Conservation (phyloP, 2,329 filamentous ascomycete genomes). For the Fusarium albidum region DNA sequence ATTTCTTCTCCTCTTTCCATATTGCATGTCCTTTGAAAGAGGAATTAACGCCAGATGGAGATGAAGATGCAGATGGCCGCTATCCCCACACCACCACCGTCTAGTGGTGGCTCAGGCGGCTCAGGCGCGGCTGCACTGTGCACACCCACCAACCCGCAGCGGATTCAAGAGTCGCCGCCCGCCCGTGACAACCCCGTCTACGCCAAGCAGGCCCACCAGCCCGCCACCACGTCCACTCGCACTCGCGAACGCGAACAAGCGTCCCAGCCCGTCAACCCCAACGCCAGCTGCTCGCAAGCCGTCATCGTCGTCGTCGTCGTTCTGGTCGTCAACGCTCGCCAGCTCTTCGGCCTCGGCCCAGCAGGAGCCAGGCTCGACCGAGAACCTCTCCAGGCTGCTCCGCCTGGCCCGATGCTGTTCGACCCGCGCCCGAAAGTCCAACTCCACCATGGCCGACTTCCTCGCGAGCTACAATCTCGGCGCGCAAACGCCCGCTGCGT, state of each 20-base stretch:
- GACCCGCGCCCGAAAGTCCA: neutral
- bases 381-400: constrained; percentile 28
- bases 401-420: constrained; percentile 19
- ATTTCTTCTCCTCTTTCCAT: neutral
- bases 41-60: neutral
- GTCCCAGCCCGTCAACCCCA: constrained; percentile 13
- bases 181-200: neutral
- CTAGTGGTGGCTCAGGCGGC: neutral
- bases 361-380: constrained; percentile 27
- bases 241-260: constrained; percentile 25
- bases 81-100: constrained; percentile 17
- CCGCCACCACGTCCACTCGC: constrained; percentile 13
- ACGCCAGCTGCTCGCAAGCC: constrained; percentile 1
- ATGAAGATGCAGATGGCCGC: neutral
- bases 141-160: constrained; percentile 10
- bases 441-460: constrained; percentile 48
- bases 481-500: constrained; percentile 30
- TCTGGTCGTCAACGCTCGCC: neutral
- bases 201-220: neutral
- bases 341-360: constrained; percentile 13
- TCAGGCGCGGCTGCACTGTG: constrained; percentile 1
- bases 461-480: constrained; percentile 48
- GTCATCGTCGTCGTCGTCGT: neutral
- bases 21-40: neutral
- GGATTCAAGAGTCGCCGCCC: neutral